Evolutionary conservation across 345 rosid species (phyloP).

Genomic region (Lumnitzera racemosa): DNA sequence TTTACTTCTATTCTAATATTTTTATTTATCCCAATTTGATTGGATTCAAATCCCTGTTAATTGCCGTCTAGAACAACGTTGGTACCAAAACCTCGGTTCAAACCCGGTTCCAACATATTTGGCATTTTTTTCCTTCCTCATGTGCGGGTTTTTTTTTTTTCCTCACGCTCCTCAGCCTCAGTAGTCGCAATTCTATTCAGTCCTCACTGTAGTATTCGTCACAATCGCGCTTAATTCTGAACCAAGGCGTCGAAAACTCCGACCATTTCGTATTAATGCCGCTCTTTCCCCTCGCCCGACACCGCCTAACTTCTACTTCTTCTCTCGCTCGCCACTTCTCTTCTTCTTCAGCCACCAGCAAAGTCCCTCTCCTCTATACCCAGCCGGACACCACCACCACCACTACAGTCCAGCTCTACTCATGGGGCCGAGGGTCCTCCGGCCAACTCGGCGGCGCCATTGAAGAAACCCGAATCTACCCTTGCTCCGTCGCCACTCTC

Average conservation of each 20-base stretch:
- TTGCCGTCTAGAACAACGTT: too few relatives aligned
- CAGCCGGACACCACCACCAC: constrained; percentile 25
- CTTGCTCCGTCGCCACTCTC: constrained; percentile 58
- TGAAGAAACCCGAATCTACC: constrained; percentile 69
- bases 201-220: too few relatives aligned
- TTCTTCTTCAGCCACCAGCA: constrained; percentile 17
- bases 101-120: too few relatives aligned
- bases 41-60: too few relatives aligned
- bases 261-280: constrained; percentile 3
- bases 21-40: too few relatives aligned
- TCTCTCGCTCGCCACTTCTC: constrained; percentile 13
- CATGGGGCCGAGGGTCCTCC: constrained; percentile 93
- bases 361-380: constrained; percentile 39
- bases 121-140: too few relatives aligned
- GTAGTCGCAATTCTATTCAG: too few relatives aligned
- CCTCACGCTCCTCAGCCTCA: too few relatives aligned
- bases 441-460: constrained; percentile 94
- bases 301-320: constrained; percentile 9
- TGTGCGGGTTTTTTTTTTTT: too few relatives aligned
- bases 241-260: not conserved
- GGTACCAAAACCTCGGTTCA: too few relatives aligned
- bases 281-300: constrained; percentile 11
- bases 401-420: constrained; percentile 53
- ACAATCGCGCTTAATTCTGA: too few relatives aligned
- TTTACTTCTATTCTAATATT: too few relatives aligned